phyloP scores from a whole-genome alignment of 805 yeast species.

The Saccharomycopsis babjevae region DNA sequence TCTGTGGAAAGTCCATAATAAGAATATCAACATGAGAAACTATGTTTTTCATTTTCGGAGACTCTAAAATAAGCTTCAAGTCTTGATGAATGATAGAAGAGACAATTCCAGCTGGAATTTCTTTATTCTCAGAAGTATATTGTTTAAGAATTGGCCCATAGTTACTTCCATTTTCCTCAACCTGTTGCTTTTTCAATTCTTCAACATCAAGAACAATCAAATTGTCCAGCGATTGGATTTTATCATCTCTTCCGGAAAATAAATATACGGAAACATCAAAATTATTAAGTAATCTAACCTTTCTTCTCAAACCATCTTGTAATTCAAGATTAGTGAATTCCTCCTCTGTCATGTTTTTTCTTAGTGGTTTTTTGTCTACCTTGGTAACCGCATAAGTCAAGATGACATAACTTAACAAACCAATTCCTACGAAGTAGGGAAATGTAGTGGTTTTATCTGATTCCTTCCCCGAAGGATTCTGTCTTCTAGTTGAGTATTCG shows the following conservation, averaged over 20 bases:
- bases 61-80: neutral
- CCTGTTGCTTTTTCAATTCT: neutral
- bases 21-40: neutral
- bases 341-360: conserved; percentile 22
- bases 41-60: neutral
- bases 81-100: conserved; percentile 2
- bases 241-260: neutral
- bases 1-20: conserved; percentile 12
- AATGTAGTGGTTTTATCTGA: conserved; percentile 7
- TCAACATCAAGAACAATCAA: neutral
- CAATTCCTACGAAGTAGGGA: conserved; percentile 25
- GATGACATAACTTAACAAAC: conserved; percentile 25
- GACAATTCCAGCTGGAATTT: conserved; percentile 10
- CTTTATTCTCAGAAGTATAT: neutral
- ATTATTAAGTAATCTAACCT: conserved; percentile 3
- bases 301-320: conserved; percentile 13
- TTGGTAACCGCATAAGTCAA: conserved; percentile 24
- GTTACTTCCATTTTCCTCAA: neutral
- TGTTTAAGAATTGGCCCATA: conserved; percentile 9
- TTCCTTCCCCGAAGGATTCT: neutral
- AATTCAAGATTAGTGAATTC: conserved; percentile 15
- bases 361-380: conserved; percentile 23
- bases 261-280: neutral
- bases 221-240: neutral
- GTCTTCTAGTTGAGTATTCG: neutral